Evolutionary conservation across 192 early-diverging fungal genomes (phyloP), one percentile per base, ranked within the genome.

Genomic region (Backusella sp.): DNA sequence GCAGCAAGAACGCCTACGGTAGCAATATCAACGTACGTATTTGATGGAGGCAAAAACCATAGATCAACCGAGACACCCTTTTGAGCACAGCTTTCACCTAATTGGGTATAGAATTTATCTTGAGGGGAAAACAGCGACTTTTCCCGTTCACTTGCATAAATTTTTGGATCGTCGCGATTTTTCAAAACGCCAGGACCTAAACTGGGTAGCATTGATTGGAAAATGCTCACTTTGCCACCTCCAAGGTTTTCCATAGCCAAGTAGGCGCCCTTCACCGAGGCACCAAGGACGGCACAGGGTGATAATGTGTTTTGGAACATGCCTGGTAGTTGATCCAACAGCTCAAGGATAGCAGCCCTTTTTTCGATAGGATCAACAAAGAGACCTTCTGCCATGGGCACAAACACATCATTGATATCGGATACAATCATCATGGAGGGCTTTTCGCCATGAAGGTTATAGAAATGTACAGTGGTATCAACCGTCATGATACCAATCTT

Each of bases 371-470:
- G 95, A 73, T 97, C 93, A 2, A 96, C 98, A 34, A 96, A 86
- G 72, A 98, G 93, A 37, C 98, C 98, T 21, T 95, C 92, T 75
- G 90, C 89, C 12, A 99, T 81, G 1, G 98, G 98, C 19, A 98
- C 94, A 90, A 99, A 99, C 41, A 98, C 87, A 78, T 99, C 96
- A 53, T 89, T 76, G 41, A 97, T 82, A 76, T 99, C 98, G 0
- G 94, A 88, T 6, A 98, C 96, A 35, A 98, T 93, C 87, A 99
- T 87, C 96, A 98, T 96, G 80, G 94, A 94, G 6, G 94, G 89
- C 76, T 96, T 19, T 73, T 76, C 68, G 84, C 92, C 93, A 77
- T 88, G 89, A 66, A 99, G 77, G 80, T 97, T 98, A 85, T 98
- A 99, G 80, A 99, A 99, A 82, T 98, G 96, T 17, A 97, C 89